These are phyloP conservation scores for Aspergillus sp. DNA, from an alignment of 2,329 filamentous ascomycete genomes.

Conservation along the genomic window DNA sequence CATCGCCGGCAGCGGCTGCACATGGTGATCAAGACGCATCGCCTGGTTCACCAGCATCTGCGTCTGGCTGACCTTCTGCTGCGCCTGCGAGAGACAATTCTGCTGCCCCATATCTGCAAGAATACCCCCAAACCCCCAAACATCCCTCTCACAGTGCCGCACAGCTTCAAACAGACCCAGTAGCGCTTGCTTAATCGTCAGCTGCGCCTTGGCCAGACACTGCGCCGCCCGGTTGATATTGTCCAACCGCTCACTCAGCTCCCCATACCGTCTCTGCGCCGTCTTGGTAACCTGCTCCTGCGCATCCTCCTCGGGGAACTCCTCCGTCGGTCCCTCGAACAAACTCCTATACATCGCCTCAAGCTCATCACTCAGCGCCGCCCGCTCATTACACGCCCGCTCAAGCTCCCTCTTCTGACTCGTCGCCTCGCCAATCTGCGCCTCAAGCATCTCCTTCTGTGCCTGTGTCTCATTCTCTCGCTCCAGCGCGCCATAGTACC, in stretches of 20 bases:
- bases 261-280: background rate
- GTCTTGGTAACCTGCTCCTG: background rate
- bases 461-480: background rate
- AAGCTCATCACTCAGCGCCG: background rate
- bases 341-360: conserved; percentile 2
- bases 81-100: background rate
- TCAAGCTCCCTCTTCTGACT: background rate
- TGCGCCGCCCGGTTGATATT: background rate
- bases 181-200: background rate
- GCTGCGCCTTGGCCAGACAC: conserved; percentile 1
- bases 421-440: background rate
- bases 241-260: background rate
- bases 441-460: conserved; percentile 1
- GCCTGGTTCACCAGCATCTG: conserved; percentile 2
- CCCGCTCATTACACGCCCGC: background rate
- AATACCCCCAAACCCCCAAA: background rate
- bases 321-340: background rate
- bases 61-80: conserved; percentile 7
- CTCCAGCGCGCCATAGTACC: background rate
- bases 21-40: background rate
- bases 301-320: conserved; percentile 6
- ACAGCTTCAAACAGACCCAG: background rate
- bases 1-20: conserved; percentile 1
- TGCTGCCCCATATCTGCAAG: background rate
- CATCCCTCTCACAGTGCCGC: background rate